A percentile compares a stretch with the other conserved stretches of the same genome.
Evolutionary conservation across 2,329 filamentous ascomycete genomes (phyloP).

Genomic region (Sporothrix phasma): DNA sequence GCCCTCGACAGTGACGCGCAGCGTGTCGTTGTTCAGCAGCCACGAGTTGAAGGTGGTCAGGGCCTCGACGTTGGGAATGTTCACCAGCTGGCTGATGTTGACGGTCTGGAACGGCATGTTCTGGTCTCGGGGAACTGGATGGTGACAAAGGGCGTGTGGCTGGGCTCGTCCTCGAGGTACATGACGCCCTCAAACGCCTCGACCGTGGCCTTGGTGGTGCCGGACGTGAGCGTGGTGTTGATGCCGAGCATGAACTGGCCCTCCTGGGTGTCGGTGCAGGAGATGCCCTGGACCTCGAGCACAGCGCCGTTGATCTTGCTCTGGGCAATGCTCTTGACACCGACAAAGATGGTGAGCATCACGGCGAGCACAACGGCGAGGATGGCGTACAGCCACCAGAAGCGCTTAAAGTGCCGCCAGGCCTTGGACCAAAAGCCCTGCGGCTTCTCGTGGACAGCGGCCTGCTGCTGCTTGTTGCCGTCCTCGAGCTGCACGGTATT

Average conservation of each 20-base stretch:
- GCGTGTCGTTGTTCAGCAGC: slow-evolving; percentile 40
- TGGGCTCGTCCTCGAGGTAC: slow-evolving; percentile 42
- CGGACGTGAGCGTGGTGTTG: slow-evolving; percentile 45
- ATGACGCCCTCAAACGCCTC: slow-evolving; percentile 42
- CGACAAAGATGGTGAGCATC: slow-evolving; percentile 47
- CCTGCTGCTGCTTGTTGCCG: not conserved
- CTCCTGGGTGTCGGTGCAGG: slow-evolving; percentile 36
- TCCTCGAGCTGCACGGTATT: not conserved
- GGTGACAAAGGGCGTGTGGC: slow-evolving; percentile 39
- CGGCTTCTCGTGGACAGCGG: too few relatives aligned
- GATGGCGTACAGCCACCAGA: slow-evolving; percentile 54
- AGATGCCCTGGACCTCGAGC: slow-evolving; percentile 42
- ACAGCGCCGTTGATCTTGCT: slow-evolving; percentile 43
- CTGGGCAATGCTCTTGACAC: slow-evolving; percentile 47
- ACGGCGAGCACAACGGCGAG: slow-evolving; percentile 45
- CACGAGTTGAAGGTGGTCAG: slow-evolving; percentile 46
- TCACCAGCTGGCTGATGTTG: slow-evolving; percentile 41
- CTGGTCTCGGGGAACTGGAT: slow-evolving; percentile 44
- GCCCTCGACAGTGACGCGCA: slow-evolving; percentile 43
- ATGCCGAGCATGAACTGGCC: slow-evolving; percentile 41
- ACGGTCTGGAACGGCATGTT: slow-evolving; percentile 39
- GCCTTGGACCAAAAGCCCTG: too few relatives aligned
- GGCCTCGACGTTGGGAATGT: slow-evolving; percentile 37
- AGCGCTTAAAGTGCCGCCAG: slow-evolving; percentile 38
- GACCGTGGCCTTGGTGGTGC: slow-evolving; percentile 43